Evolutionary conservation across 441 rosid species (phyloP).

Genomic region (Hura crepitans): DNA sequence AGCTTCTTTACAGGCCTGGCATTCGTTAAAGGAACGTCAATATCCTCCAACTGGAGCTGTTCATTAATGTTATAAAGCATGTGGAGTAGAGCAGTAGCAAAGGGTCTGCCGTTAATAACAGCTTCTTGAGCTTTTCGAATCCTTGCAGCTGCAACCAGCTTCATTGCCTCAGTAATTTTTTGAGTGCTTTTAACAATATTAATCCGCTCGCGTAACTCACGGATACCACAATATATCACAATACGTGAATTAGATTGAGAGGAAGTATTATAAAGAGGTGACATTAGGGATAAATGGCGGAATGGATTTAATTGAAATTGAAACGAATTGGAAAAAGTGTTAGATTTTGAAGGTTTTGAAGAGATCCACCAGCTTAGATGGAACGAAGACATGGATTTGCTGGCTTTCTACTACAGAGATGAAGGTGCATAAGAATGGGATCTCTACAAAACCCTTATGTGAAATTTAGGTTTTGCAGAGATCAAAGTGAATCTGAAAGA

Average conservation of each 20-base stretch:
- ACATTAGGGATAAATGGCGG: conserved; percentile 12
- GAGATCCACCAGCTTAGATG: conserved; percentile 28
- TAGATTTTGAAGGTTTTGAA: conserved; percentile 26
- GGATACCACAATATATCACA: conserved; percentile 52
- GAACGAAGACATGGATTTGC: conserved; percentile 34
- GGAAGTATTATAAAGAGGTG: conserved; percentile 13
- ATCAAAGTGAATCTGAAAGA: background rate
- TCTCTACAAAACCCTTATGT: conserved; percentile 7
- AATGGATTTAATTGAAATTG: conserved; percentile 29
- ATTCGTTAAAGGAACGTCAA: conserved; percentile 69
- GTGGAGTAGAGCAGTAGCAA: conserved; percentile 61
- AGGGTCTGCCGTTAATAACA: conserved; percentile 67
- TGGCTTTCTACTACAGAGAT: background rate
- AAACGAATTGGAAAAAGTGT: conserved; percentile 6
- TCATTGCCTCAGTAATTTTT: conserved; percentile 87
- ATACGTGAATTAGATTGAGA: conserved; percentile 32
- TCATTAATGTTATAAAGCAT: conserved; percentile 68
- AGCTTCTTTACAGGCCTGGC: conserved; percentile 74
- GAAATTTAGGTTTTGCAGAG: conserved; percentile 9
- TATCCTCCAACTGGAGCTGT: conserved; percentile 61
- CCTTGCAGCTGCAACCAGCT: conserved; percentile 75
- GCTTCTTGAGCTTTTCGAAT: conserved; percentile 88
- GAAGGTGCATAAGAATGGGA: background rate
- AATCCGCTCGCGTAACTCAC: conserved; percentile 61
- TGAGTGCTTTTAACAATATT: conserved; percentile 63